A percentile compares a stretch with the other conserved stretches of the same genome.
Evolutionary conservation across 1,284 basidiomycete genomes (phyloP).

Genomic region (Phenoliferia sp.): DNA sequence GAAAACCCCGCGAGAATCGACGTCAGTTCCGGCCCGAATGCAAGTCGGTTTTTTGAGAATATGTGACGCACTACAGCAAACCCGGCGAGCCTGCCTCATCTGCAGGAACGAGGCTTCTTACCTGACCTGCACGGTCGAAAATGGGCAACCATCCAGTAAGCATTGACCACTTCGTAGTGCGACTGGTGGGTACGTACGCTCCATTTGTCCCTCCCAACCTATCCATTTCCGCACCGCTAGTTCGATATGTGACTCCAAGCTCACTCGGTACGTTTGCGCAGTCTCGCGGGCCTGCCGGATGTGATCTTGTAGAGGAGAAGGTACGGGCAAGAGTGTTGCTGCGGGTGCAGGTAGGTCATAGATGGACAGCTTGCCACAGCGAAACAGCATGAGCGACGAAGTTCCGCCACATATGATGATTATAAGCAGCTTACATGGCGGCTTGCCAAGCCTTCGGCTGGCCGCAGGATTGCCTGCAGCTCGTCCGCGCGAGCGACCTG

Average conservation of each 20-base stretch:
- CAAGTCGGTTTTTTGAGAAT: too few species aligned
- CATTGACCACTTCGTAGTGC: background rate
- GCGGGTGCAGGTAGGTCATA: conserved; percentile 12
- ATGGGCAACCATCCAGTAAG: background rate
- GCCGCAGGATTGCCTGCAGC: too few species aligned
- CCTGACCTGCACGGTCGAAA: too few species aligned
- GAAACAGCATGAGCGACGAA: background rate
- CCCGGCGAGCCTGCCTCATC: conserved; percentile 80
- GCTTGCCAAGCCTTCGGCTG: too few species aligned
- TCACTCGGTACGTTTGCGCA: conserved; percentile 52
- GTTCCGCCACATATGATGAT: background rate
- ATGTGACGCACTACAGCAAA: conserved; percentile 55
- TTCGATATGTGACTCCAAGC: conserved; percentile 61
- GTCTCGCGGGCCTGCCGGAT: conserved; percentile 61
- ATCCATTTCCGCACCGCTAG: conserved; percentile 72
- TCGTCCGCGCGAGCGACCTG: background rate
- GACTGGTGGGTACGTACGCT: conserved; percentile 56
- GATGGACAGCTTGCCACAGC: background rate
- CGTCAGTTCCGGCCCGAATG: background rate
- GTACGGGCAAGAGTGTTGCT: conserved; percentile 66
- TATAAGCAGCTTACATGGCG: too few species aligned
- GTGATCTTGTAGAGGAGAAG: conserved; percentile 66
- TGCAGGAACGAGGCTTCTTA: conserved; percentile 67
- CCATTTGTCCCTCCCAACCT: conserved; percentile 69
- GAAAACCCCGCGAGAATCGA: background rate